Evolutionary conservation across 306 rosid species (phyloP), one percentile per base, ranked within the genome.

Genomic region (Mucuna pruriens): DNA sequence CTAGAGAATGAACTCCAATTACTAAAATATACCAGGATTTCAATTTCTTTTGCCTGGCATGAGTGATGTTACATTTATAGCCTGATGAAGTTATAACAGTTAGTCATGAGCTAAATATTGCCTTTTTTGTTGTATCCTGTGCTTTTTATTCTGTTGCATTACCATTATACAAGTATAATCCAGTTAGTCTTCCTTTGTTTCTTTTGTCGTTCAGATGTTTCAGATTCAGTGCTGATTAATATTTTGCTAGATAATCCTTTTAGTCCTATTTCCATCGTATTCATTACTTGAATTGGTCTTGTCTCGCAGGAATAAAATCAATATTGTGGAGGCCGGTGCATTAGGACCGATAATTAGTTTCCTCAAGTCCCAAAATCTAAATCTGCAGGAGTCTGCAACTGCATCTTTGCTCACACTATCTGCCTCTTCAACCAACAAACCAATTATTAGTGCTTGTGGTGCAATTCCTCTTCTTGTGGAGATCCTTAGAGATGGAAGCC

Each of bases 381-480:
- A 87, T 48, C 88, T 93, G 54, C 98, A 88, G 60, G 99, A 92
- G 79, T 84, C 86, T 73, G 98, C 99, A 51, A 79, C 99, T 20
- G 99, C 92, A 58, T 83, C 97, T 75, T 58, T 95, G 84, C 98
- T 95, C 81, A 95, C 99, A 75, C 80, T 95, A 5, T 95, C 99
- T 17, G 99, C 99, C 45, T 90, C 99, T 36, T 62, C 91, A 61
- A 79, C 85, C 79, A 95, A 92, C 84, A 95, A 93, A 84, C 97
- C 97, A 36, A 78, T 95, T 46, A 93, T 95, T 7, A 84, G 93
- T 82, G 89, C 91, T 77, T 87, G 87, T 16, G 94, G 97, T 4
- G 97, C 98, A 79, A 89, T 93, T 81, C 99, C 98, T 75, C 97
- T 87, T 71, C 98, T 95, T 7, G 98, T 92, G 9, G 87, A 93